phyloP scores from a whole-genome alignment of 495 filamentous ascomycete species.

The Annulohypoxylon stygium region DNA sequence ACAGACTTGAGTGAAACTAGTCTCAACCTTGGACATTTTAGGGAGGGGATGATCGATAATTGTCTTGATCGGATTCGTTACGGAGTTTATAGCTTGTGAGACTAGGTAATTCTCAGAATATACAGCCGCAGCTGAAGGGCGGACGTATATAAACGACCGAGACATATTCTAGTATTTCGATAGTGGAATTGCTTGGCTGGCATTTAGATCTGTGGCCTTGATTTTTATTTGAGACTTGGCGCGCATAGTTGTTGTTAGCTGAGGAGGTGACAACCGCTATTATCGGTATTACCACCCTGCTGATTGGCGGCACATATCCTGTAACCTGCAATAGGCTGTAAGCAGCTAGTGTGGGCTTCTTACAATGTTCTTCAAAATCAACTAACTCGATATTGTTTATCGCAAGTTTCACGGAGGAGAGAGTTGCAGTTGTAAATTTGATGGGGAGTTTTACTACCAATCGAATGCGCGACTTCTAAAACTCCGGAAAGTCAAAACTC shows the following conservation, averaged over 20 bases:
- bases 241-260: constrained; percentile 15
- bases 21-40: constrained; percentile 7
- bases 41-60: constrained; percentile 15
- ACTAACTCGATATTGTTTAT: constrained; percentile 11
- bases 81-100: background rate
- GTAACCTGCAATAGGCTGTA: constrained; percentile 32
- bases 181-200: background rate
- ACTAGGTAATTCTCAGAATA: constrained; percentile 21
- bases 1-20: constrained; percentile 4
- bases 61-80: constrained; percentile 10
- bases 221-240: constrained; percentile 22
- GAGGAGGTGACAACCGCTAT: background rate
- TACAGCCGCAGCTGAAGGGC: constrained; percentile 28
- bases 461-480: constrained; percentile 25
- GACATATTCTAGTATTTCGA: background rate
- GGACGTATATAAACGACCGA: constrained; percentile 36
- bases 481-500: constrained; percentile 19
- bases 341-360: constrained; percentile 7
- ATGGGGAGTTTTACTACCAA: constrained; percentile 17
- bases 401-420: background rate
- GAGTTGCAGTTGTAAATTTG: constrained; percentile 15
- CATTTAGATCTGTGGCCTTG: background rate
- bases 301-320: constrained; percentile 29
- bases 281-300: constrained; percentile 20
- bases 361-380: background rate